Percentiles rank a stretch among this genome's conserved stretches.
These are phyloP conservation scores for Tolypocladium tropicale DNA, from an alignment of 2,329 filamentous ascomycete species.

Conservation along the genomic window DNA sequence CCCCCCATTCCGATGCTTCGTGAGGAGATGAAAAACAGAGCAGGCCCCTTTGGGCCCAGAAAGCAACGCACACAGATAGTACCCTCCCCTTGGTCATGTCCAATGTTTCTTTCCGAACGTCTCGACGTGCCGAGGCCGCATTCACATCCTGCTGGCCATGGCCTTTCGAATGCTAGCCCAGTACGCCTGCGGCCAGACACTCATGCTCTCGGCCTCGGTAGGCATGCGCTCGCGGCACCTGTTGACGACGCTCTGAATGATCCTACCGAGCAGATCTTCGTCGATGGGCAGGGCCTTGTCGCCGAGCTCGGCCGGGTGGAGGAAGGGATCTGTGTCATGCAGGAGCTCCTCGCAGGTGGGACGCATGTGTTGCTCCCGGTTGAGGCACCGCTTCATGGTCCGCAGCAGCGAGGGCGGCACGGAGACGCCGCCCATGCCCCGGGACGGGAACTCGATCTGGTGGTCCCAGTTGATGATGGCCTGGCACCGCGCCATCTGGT, in stretches of 20 bases:
- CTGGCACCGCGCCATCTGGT: conserved; percentile 77
- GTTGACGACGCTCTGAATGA: conserved; percentile 52
- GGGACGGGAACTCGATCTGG: conserved; percentile 59
- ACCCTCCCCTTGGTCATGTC: neutral
- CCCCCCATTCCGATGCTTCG: conserved; percentile 4
- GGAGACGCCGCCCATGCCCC: conserved; percentile 53
- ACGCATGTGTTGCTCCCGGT: conserved; percentile 50
- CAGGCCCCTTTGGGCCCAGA: neutral
- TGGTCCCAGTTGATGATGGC: conserved; percentile 75
- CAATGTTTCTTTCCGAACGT: conserved; percentile 6
- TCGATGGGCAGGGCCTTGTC: conserved; percentile 48
- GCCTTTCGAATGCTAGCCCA: conserved; percentile 49
- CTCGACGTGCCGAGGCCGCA: neutral
- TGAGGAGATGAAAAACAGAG: neutral
- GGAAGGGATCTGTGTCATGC: conserved; percentile 47
- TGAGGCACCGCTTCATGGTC: conserved; percentile 53
- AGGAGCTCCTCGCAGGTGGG: conserved; percentile 56
- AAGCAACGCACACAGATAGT: neutral
- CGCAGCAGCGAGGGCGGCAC: conserved; percentile 50
- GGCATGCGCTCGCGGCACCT: conserved; percentile 49
- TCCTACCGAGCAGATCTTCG: conserved; percentile 50
- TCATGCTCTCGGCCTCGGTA: conserved; percentile 44
- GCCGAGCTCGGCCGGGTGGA: conserved; percentile 49
- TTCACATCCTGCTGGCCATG: conserved; percentile 22
- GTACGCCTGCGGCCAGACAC: conserved; percentile 50